Evolutionary conservation across 225 moss, liverwort and hornwort genomes (phyloP).

Genomic region (Pleurozium schreberi): DNA sequence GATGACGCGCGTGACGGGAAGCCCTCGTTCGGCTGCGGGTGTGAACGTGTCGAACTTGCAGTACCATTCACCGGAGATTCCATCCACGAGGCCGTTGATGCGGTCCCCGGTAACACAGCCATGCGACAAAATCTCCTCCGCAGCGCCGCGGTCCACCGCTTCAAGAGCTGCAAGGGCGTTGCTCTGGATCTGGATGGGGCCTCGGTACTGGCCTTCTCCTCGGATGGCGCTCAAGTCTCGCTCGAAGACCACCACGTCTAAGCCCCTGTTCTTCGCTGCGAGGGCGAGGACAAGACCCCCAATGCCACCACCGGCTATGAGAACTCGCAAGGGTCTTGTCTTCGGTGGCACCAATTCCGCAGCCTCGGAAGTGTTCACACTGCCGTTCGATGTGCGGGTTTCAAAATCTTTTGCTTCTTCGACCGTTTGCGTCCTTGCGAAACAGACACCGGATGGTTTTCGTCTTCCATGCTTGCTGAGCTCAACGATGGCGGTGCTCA

Average conservation of each 20-base stretch:
- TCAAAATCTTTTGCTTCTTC: slow-evolving; percentile 20
- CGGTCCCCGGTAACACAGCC: slow-evolving; percentile 97
- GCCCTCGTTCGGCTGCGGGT: slow-evolving; percentile 78
- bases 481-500: neutral
- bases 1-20: slow-evolving; percentile 95
- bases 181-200: slow-evolving; percentile 95
- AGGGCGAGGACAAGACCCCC: slow-evolving; percentile 89
- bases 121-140: slow-evolving; percentile 57
- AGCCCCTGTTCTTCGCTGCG: slow-evolving; percentile 71
- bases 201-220: slow-evolving; percentile 94
- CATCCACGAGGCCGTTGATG: slow-evolving; percentile 91
- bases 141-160: slow-evolving; percentile 67
- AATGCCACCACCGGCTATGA: slow-evolving; percentile 90
- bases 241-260: slow-evolving; percentile 85
- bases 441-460: neutral
- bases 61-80: slow-evolving; percentile 81
- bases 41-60: slow-evolving; percentile 97
- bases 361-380: slow-evolving; percentile 5
- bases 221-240: slow-evolving; percentile 87
- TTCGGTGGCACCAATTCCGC: neutral
- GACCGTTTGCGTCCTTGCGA: slow-evolving; percentile 35
- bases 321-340: slow-evolving; percentile 34
- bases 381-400: neutral
- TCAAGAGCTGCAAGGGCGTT: slow-evolving; percentile 89
- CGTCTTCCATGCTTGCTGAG: neutral